Conservation (phyloP, 305 asterid genomes). For the Coffea humblotiana region DNA sequence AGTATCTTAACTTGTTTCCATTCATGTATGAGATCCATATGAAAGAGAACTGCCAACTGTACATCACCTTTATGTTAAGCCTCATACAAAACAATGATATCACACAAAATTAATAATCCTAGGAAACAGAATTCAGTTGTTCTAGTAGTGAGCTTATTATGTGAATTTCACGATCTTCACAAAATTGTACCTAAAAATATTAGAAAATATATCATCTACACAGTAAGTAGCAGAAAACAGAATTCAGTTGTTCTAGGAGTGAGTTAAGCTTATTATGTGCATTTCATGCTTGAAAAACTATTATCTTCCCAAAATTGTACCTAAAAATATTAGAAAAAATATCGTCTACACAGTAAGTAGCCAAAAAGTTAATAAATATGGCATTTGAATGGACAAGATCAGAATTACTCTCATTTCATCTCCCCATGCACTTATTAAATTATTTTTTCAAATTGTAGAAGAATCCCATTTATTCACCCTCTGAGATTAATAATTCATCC, state of each 20-base stretch:
- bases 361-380: no score
- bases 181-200: neutral
- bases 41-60: neutral
- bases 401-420: neutral
- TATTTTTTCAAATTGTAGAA: neutral
- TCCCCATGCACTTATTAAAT: neutral
- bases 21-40: neutral
- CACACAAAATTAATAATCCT: no score
- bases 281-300: neutral
- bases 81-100: neutral
- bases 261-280: neutral
- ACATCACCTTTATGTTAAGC: no score
- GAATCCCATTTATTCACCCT: neutral
- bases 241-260: no score
- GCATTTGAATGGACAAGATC: neutral
- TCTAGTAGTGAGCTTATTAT: no score
- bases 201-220: neutral
- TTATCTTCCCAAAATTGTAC: neutral
- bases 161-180: neutral
- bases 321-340: neutral
- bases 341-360: neutral
- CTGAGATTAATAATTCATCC: neutral
- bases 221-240: no score
- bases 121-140: neutral
- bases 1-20: neutral